Percentiles rank a stretch among this genome's conserved stretches.
Conservation (phyloP, 2,329 filamentous ascomycete species). For the Aspergillus sp. region DNA sequence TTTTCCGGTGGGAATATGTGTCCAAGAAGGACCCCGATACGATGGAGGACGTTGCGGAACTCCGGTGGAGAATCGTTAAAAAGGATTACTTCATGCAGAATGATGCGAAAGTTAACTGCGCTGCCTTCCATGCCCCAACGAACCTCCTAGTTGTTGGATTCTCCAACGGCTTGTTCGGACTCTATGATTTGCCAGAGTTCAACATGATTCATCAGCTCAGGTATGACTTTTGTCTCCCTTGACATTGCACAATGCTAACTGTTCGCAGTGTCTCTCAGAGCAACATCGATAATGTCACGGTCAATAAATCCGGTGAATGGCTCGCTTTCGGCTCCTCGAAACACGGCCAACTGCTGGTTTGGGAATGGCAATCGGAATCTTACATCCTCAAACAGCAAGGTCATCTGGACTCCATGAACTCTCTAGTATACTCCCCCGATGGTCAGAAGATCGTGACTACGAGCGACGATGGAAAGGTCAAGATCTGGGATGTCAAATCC, state of each 20-base stretch:
- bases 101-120: conserved; percentile 80
- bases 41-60: conserved; percentile 62
- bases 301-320: conserved; percentile 96
- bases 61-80: conserved; percentile 88
- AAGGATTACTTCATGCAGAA: conserved; percentile 93
- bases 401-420: conserved; percentile 94
- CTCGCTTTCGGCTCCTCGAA: conserved; percentile 95
- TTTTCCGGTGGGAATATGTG: conserved; percentile 90
- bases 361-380: conserved; percentile 99
- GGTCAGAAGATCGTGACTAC: conserved; percentile 90
- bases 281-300: conserved; percentile 89
- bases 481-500: conserved; percentile 95
- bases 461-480: conserved; percentile 96
- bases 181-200: conserved; percentile 96
- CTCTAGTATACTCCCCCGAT: conserved; percentile 88
- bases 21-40: conserved; percentile 60
- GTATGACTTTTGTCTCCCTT: conserved; percentile 27
- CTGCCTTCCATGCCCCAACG: conserved; percentile 81
- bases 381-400: conserved; percentile 98
- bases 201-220: conserved; percentile 84
- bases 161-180: conserved; percentile 86
- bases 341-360: conserved; percentile 91
- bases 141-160: conserved; percentile 97
- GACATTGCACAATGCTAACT: not conserved
- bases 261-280: conserved; percentile 84